Conservation (phyloP, 2,329 filamentous ascomycete species). For the Aspergillus novofumigatus region DNA sequence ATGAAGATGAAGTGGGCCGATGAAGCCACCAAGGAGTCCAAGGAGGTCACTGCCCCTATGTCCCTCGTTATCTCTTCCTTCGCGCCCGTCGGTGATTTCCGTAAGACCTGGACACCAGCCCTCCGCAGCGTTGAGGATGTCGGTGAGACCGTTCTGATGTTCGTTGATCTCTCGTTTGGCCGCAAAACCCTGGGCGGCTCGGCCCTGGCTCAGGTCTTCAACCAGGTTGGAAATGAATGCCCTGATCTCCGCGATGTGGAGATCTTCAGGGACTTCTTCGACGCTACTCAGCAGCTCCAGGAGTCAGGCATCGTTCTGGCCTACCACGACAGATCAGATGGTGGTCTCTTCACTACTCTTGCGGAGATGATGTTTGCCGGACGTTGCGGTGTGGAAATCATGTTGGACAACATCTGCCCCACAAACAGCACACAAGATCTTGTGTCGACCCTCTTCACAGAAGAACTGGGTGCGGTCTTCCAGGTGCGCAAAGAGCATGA, state of each 20-base stretch:
- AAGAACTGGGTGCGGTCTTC: constrained; percentile 94
- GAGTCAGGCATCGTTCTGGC: constrained; percentile 73
- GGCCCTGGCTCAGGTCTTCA: constrained; percentile 83
- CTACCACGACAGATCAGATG: constrained; percentile 92
- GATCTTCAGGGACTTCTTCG: constrained; percentile 83
- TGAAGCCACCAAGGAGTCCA: constrained; percentile 58
- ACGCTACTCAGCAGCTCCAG: constrained; percentile 69
- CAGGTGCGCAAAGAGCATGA: constrained; percentile 84
- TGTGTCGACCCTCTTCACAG: constrained; percentile 83
- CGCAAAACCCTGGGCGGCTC: constrained; percentile 83
- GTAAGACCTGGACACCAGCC: constrained; percentile 90
- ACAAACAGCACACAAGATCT: constrained; percentile 61
- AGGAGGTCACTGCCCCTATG: constrained; percentile 87
- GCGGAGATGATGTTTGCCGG: constrained; percentile 99
- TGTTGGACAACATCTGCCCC: constrained; percentile 64
- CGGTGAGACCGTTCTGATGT: constrained; percentile 82
- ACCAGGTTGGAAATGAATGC: constrained; percentile 75
- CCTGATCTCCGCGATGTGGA: constrained; percentile 83
- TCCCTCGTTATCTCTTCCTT: constrained; percentile 91
- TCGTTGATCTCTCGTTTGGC: constrained; percentile 81
- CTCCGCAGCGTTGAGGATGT: constrained; percentile 79
- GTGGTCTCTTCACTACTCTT: constrained; percentile 83
- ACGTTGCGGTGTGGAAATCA: constrained; percentile 79
- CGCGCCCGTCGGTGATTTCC: constrained; percentile 73
- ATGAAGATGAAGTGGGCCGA: constrained; percentile 98